These are phyloP conservation scores for Penicillium coprophilum DNA, from an alignment of 495 filamentous ascomycete species.

Conservation along the genomic window DNA sequence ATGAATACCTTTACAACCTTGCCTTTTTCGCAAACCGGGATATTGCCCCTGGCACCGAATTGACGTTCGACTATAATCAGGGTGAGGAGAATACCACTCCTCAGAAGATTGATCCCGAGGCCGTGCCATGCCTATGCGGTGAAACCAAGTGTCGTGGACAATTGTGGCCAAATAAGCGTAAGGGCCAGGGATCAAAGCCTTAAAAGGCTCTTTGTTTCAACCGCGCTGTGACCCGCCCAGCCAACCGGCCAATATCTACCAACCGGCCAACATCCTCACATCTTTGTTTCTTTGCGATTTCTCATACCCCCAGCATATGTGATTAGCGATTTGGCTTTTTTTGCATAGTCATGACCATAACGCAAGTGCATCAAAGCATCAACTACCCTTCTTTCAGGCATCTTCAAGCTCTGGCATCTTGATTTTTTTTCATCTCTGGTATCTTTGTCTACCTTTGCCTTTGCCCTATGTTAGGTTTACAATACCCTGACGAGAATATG, in stretches of 20 bases:
- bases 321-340: neutral
- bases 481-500: constrained; percentile 3
- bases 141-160: constrained; percentile 64
- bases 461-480: neutral
- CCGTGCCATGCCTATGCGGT: constrained; percentile 67
- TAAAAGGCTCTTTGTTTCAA: neutral
- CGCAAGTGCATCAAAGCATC: neutral
- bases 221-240: neutral
- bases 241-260: neutral
- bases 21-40: constrained; percentile 78
- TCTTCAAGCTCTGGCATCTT: neutral
- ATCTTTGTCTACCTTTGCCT: neutral
- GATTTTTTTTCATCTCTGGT: neutral
- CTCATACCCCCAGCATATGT: neutral
- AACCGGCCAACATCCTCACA: neutral
- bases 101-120: constrained; percentile 31
- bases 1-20: constrained; percentile 76
- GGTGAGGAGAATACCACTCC: constrained; percentile 33
- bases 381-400: neutral
- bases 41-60: constrained; percentile 66
- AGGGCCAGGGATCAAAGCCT: constrained; percentile 19
- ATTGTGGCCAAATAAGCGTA: constrained; percentile 57
- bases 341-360: neutral
- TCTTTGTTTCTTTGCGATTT: neutral
- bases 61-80: constrained; percentile 83